Base-by-base conservation (phyloP, 495 filamentous ascomycete species). In the Amniculicola lignicola region DNA sequence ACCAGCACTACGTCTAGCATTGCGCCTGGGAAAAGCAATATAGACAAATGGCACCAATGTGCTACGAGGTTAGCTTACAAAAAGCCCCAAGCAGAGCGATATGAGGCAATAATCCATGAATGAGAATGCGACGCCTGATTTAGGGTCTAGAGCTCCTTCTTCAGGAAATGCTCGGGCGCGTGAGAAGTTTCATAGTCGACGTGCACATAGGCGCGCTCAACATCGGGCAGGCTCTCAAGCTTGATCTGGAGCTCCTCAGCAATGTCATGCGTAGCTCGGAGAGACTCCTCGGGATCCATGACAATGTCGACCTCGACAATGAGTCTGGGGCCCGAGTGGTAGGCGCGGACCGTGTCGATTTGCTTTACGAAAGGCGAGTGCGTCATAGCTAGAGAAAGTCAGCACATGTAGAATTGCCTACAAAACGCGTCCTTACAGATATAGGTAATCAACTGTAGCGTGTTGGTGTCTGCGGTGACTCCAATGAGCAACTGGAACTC, bases 131-230 rank as follows among this genome's bases (percentile, higher is more conserved):
- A n/a, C n/a, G n/a, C n/a, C n/a, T n/a, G n/a, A n/a, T n/a, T n/a
- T n/a, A n/a, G n/a, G n/a, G n/a, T n/a, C 51, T 63, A 74, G 15
- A 74, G 43, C 53, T 74, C 70, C 62, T 74, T 74, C 66, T 74
- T 74, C 50, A 59, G 59, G 45, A 73, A 74, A 49, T 74, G 71
- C 67, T 74, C 73, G 9, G 93, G 93, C 74, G 95, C 95, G 70
- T 98, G 93, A n/a, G 85, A 90, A 5, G 90, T 91, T 77, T 98
- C 93, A 61, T 92, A 97, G 66, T 98, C 93, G 14, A 96, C 90
- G 71, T 98, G 93, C 12, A 97, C 93, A 72, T 97, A 98, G 1
- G 90, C 89, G 56, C 93, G 74, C 77, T 97, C 93, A 2, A 98
- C 85, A 68, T 95, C 83, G 3, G 94, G 93, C 59, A 98, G 69